phyloP scores from a whole-genome alignment of 345 rosid species.

The Aquilaria malaccensis region DNA sequence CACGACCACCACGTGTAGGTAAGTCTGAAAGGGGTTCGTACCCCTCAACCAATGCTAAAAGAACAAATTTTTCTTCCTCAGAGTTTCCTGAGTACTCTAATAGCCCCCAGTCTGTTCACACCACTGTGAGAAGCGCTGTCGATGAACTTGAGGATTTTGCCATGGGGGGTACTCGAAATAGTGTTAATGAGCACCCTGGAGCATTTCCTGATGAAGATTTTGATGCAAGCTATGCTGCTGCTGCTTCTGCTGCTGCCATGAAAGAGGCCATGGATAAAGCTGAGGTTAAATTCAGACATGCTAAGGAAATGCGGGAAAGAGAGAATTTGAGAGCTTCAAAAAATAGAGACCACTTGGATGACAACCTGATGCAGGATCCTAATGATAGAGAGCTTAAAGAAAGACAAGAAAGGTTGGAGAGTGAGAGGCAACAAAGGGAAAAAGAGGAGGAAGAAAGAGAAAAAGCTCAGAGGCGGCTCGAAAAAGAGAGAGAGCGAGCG shows the following conservation, averaged over 20 bases:
- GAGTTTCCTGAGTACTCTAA: conserved; percentile 38
- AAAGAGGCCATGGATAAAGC: conserved; percentile 99
- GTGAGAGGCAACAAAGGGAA: conserved; percentile 58
- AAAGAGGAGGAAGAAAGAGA: conserved; percentile 63
- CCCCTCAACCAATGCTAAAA: conserved; percentile 34
- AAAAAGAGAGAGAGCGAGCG: conserved; percentile 44
- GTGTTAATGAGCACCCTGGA: conserved; percentile 37
- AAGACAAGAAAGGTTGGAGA: conserved; percentile 35
- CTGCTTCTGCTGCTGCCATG: conserved; percentile 94
- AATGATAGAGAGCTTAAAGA: conserved; percentile 47
- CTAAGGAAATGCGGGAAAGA: conserved; percentile 76
- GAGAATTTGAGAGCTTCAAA: conserved; percentile 63
- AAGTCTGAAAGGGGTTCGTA: conserved; percentile 33
- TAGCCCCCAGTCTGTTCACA: conserved; percentile 31
- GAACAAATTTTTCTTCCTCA: conserved; percentile 42
- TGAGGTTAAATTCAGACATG: conserved; percentile 87
- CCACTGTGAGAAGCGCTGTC: conserved; percentile 32
- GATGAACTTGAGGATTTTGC: conserved; percentile 81
- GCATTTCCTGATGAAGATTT: conserved; percentile 45
- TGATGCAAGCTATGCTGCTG: conserved; percentile 60
- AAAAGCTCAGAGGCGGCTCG: conserved; percentile 37
- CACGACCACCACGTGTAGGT: conserved; percentile 59
- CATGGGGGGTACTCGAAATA: conserved; percentile 34
- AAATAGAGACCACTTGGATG: conserved; percentile 55
- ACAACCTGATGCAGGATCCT: conserved; percentile 17